Conservation (phyloP, 2,329 filamentous ascomycete genomes). For the Microsporum canis region DNA sequence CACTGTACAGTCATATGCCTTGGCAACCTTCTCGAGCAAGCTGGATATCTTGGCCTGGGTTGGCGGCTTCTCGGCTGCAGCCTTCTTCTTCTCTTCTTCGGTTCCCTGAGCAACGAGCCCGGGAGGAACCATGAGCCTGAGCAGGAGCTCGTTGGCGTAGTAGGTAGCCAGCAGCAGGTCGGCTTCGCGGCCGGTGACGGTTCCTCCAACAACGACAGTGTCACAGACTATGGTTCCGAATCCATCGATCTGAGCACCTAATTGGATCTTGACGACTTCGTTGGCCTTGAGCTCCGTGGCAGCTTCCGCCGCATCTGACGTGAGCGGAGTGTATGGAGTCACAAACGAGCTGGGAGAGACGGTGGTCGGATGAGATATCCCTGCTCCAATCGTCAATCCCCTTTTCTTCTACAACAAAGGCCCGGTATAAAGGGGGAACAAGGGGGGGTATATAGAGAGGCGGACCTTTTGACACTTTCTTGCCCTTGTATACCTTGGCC, state of each 20-base stretch:
- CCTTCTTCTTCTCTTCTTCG: slow-evolving; percentile 93
- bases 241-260: slow-evolving; percentile 97
- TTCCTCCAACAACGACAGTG: slow-evolving; percentile 64
- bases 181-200: slow-evolving; percentile 64
- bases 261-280: slow-evolving; percentile 91
- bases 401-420: neutral
- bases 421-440: slow-evolving; percentile 5
- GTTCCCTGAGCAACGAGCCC: slow-evolving; percentile 70
- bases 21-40: slow-evolving; percentile 81
- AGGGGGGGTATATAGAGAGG: slow-evolving; percentile 14
- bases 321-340: slow-evolving; percentile 90
- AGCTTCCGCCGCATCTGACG: slow-evolving; percentile 76
- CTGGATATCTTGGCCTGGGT: slow-evolving; percentile 78
- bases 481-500: slow-evolving; percentile 92
- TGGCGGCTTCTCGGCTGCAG: slow-evolving; percentile 66
- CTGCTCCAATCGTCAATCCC: slow-evolving; percentile 33
- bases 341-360: slow-evolving; percentile 89
- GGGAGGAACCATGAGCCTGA: slow-evolving; percentile 84
- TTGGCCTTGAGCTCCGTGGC: slow-evolving; percentile 65
- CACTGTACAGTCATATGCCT: slow-evolving; percentile 80
- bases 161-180: slow-evolving; percentile 84
- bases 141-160: slow-evolving; percentile 89
- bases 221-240: slow-evolving; percentile 95
- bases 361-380: slow-evolving; percentile 87
- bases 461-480: slow-evolving; percentile 86